Percentiles rank a stretch among this genome's conserved stretches.
Conservation (phyloP, 306 rosid species). For the Styphnolobium japonicum region DNA sequence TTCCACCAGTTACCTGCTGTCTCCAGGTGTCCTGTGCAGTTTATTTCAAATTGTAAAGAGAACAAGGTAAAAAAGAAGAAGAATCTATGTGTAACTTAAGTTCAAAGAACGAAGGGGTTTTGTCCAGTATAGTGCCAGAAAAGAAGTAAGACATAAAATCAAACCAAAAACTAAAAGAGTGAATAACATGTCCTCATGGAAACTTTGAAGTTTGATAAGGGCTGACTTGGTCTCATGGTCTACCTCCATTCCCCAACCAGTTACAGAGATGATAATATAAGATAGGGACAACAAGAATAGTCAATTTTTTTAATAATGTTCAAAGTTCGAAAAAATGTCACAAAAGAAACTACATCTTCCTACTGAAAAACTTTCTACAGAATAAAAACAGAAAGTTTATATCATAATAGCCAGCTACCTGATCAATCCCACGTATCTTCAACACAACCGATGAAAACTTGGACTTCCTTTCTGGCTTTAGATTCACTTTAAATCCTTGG, state of each 20-base stretch:
- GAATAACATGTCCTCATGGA: neutral
- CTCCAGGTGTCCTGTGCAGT: slow-evolving; percentile 62
- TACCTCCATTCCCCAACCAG: neutral
- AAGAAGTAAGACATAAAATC: neutral
- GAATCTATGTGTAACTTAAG: neutral
- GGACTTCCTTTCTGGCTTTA: slow-evolving; percentile 80
- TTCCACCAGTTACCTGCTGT: slow-evolving; percentile 84
- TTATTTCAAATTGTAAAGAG: slow-evolving; percentile 2
- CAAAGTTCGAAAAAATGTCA: neutral
- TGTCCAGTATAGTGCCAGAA: neutral
- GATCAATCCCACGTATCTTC: slow-evolving; percentile 85
- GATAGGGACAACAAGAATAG: neutral
- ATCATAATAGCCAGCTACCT: slow-evolving; percentile 45
- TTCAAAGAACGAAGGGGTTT: neutral
- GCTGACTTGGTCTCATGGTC: too few species aligned
- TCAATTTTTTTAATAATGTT: neutral
- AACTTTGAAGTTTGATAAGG: neutral
- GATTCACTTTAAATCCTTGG: slow-evolving; percentile 73
- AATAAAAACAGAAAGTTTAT: neutral
- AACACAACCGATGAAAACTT: slow-evolving; percentile 79
- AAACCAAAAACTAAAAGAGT: neutral
- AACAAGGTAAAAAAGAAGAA: neutral
- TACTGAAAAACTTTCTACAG: neutral
- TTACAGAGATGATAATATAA: neutral
- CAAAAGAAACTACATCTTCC: neutral